Evolutionary conservation across 2,329 filamentous ascomycete species (phyloP).

Genomic region (Peltaster fructicola): DNA sequence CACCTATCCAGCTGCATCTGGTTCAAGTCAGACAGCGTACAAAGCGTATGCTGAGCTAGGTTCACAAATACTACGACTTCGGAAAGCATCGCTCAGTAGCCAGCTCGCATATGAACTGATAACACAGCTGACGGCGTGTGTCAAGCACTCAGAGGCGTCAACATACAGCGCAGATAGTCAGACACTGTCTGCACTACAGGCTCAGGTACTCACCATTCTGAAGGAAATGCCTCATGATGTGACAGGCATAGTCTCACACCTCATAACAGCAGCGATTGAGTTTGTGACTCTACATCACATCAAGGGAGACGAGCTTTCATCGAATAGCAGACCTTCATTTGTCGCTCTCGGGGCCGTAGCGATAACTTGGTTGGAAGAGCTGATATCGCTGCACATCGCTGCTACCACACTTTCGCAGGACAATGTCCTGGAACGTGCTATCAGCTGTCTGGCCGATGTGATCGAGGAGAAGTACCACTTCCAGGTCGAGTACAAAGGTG

Average conservation of each 20-base stretch:
- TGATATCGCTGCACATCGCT: slow-evolving; percentile 42
- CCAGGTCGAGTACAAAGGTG: slow-evolving; percentile 49
- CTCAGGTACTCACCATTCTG: slow-evolving; percentile 48
- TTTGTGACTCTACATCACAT: slow-evolving; percentile 55
- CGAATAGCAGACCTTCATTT: slow-evolving; percentile 51
- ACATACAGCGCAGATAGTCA: slow-evolving; percentile 57
- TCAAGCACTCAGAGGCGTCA: slow-evolving; percentile 50
- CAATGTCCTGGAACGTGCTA: no score
- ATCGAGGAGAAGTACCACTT: slow-evolving; percentile 71
- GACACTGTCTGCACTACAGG: slow-evolving; percentile 54
- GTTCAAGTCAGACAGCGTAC: no score
- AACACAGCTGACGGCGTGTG: slow-evolving; percentile 54
- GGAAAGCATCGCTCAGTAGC: slow-evolving; percentile 41
- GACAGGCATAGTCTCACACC: slow-evolving; percentile 44
- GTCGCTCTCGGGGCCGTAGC: slow-evolving; percentile 74
- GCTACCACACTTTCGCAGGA: no score
- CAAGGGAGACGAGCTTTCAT: slow-evolving; percentile 8
- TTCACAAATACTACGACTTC: no score
- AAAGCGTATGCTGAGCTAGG: no score
- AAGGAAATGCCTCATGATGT: slow-evolving; percentile 50
- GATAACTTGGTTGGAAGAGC: slow-evolving; percentile 49
- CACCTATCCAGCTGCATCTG: no score
- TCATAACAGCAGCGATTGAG: slow-evolving; percentile 52
- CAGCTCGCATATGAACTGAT: slow-evolving; percentile 49
- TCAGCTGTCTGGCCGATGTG: slow-evolving; percentile 51